Conservation (phyloP, 768 basidiomycete genomes). For the Cantharellus anzutake region DNA sequence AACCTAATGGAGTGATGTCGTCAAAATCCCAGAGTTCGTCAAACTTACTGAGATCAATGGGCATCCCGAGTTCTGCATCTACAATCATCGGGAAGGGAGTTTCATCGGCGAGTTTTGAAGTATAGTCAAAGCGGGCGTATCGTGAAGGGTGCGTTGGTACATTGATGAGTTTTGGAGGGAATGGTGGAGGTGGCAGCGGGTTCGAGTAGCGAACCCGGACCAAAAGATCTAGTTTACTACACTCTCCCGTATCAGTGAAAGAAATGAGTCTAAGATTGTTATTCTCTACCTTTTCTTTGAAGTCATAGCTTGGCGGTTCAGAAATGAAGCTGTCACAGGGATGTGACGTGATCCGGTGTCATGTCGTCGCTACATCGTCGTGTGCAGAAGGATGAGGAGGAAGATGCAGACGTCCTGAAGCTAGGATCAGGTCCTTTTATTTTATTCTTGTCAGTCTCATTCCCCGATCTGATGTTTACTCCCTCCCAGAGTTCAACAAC, state of each 20-base stretch:
- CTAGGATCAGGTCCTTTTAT: constrained; percentile 42
- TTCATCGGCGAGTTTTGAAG: constrained; percentile 61
- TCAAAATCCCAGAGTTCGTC: constrained; percentile 52
- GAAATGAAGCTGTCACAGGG: background rate
- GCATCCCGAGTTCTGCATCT: constrained; percentile 95
- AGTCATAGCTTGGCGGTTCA: background rate
- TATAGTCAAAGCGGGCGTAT: constrained; percentile 72
- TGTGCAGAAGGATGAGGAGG: constrained; percentile 34
- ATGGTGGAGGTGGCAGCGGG: constrained; percentile 88
- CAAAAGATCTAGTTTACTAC: constrained; percentile 55
- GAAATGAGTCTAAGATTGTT: background rate
- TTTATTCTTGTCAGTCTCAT: background rate
- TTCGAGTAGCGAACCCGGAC: constrained; percentile 88
- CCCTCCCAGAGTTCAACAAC: constrained; percentile 61
- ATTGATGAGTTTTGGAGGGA: constrained; percentile 86
- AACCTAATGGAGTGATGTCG: constrained; percentile 12
- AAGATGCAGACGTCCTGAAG: constrained; percentile 71
- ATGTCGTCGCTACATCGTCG: background rate
- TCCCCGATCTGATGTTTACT: background rate
- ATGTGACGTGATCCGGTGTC: background rate
- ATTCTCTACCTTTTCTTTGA: background rate
- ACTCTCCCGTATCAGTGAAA: background rate
- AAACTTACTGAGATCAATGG: constrained; percentile 69
- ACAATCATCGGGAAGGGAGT: constrained; percentile 87
- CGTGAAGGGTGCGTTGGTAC: constrained; percentile 81